Evolutionary conservation across 306 rosid genomes (phyloP).

Genomic region (Calophaca sinica): DNA sequence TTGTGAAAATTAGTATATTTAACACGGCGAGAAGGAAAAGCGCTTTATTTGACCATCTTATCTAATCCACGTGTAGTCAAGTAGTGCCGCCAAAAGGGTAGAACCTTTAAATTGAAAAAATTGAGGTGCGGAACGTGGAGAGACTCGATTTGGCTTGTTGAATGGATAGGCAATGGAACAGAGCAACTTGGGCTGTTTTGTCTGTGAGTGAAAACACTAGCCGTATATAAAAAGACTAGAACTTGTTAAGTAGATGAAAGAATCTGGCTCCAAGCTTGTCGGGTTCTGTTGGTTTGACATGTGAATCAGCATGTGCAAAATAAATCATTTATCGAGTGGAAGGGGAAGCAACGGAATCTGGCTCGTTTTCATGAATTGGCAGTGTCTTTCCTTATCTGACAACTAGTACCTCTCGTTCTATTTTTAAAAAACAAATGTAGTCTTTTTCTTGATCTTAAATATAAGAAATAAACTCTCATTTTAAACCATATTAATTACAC

Average conservation of each 20-base stretch:
- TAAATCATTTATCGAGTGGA: background rate
- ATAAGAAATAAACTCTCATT: no score
- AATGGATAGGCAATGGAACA: slow-evolving; percentile 60
- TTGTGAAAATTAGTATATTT: background rate
- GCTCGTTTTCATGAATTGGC: slow-evolving; percentile 26
- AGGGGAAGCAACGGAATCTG: slow-evolving; percentile 28
- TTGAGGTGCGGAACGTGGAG: no score
- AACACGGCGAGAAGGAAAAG: background rate
- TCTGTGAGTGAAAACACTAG: slow-evolving; percentile 42
- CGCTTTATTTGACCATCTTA: slow-evolving; percentile 26
- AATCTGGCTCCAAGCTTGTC: slow-evolving; percentile 42
- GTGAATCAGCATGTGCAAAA: slow-evolving; percentile 55
- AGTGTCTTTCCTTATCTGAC: slow-evolving; percentile 6
- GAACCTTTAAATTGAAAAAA: no score
- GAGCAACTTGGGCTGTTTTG: slow-evolving; percentile 55
- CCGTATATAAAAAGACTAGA: slow-evolving; percentile 36
- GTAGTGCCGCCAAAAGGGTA: slow-evolving; percentile 41
- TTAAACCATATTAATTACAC: no score
- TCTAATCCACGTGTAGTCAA: slow-evolving; percentile 17
- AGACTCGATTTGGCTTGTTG: slow-evolving; percentile 52
- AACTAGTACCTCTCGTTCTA: no score
- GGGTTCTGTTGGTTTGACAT: slow-evolving; percentile 43
- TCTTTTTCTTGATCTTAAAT: no score
- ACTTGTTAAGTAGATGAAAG: slow-evolving; percentile 43
- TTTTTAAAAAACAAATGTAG: no score